Conservation (phyloP, 441 rosid genomes). For the Populus hybrid region DNA sequence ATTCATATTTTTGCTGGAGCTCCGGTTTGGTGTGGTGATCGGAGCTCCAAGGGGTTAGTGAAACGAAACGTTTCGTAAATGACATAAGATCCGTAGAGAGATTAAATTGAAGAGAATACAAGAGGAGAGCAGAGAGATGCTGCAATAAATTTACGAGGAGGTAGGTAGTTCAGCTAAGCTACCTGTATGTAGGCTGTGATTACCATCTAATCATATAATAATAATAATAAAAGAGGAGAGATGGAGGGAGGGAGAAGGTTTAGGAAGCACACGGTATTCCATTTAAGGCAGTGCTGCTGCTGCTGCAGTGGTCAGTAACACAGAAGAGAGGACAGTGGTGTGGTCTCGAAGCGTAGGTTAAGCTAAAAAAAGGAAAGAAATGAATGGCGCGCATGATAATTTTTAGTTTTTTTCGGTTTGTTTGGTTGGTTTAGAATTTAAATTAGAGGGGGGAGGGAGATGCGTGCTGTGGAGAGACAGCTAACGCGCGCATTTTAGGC, state of each 20-base stretch:
- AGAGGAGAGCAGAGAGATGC: neutral
- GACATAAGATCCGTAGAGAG: slow-evolving; percentile 33
- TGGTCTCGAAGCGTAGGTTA: slow-evolving; percentile 20
- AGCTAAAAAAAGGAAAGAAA: slow-evolving; percentile 3
- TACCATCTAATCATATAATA: too few relatives aligned
- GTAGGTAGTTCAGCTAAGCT: too few relatives aligned
- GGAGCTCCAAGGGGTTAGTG: slow-evolving; percentile 23
- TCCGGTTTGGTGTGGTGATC: slow-evolving; percentile 18
- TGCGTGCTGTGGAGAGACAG: slow-evolving; percentile 16
- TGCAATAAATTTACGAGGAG: too few relatives aligned
- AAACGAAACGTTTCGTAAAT: slow-evolving; percentile 27
- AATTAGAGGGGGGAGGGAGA: neutral
- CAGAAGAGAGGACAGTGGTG: slow-evolving; percentile 28
- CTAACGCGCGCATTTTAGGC: slow-evolving; percentile 23
- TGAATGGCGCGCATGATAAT: neutral
- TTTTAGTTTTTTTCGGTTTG: neutral
- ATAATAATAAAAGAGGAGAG: neutral
- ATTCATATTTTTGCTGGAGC: slow-evolving; percentile 44
- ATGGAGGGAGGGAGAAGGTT: slow-evolving; percentile 12
- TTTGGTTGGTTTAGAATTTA: neutral
- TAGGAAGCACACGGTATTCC: slow-evolving; percentile 40
- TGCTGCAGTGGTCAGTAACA: slow-evolving; percentile 29
- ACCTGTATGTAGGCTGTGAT: too few relatives aligned
- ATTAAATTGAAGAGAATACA: neutral
- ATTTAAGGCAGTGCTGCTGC: slow-evolving; percentile 31